Conservation (phyloP, 306 rosid species). For the Potentilla sterilis region DNA sequence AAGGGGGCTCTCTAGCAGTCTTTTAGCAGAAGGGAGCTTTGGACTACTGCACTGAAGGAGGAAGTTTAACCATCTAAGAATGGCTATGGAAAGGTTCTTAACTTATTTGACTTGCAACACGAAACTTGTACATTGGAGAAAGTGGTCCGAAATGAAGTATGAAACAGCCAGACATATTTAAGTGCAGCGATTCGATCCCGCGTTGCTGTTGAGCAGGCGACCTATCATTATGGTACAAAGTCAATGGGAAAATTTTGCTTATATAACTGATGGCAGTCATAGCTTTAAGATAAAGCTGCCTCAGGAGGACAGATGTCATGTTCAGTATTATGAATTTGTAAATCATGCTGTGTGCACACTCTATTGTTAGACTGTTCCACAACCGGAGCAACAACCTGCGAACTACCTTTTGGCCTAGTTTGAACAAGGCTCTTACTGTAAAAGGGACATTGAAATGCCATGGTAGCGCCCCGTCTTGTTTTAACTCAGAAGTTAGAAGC, state of each 20-base stretch:
- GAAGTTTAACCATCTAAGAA: neutral
- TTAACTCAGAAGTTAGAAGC: neutral
- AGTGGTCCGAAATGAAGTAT: neutral
- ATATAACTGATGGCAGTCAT: neutral
- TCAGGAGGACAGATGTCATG: neutral
- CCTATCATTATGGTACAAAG: neutral
- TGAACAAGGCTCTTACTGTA: neutral
- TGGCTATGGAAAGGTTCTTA: neutral
- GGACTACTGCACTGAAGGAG: neutral
- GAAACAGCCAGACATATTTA: neutral
- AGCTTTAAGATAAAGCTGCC: neutral
- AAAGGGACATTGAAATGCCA: neutral
- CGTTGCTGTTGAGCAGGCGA: constrained; percentile 1
- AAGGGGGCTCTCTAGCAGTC: neutral
- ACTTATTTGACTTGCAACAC: neutral
- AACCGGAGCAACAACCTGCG: neutral
- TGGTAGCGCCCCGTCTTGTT: neutral
- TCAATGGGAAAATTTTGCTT: neutral
- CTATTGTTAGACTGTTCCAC: neutral
- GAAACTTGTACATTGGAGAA: neutral
- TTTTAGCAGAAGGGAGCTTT: neutral
- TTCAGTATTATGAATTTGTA: neutral
- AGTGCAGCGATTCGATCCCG: neutral
- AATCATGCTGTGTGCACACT: neutral
- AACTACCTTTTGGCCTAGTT: neutral